Percentiles rank a stretch among this genome's conserved stretches.
Conservation (phyloP, 306 rosid genomes). For the Datisca glomerata region DNA sequence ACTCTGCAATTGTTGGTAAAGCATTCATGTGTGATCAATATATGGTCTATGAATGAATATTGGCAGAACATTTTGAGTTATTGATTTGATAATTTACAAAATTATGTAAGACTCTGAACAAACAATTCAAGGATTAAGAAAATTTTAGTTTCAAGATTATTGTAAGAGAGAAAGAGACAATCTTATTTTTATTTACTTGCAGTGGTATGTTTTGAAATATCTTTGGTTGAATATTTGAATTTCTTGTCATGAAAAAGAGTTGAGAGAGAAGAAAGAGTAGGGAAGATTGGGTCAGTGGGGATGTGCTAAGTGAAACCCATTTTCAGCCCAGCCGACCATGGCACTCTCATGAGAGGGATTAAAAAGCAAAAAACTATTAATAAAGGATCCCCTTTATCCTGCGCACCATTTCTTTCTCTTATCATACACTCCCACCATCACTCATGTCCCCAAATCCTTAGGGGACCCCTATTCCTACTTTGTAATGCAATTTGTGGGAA, state of each 20-base stretch:
- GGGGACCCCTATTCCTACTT: conserved; percentile 44
- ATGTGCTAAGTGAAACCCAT: conserved; percentile 37
- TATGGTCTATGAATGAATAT: too few species aligned
- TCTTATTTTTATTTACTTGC: conserved; percentile 2
- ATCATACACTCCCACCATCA: conserved; percentile 28
- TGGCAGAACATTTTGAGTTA: too few species aligned
- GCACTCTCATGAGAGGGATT: conserved; percentile 83
- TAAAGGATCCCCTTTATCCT: conserved; percentile 20
- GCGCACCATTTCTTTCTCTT: conserved; percentile 19
- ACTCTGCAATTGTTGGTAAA: too few species aligned
- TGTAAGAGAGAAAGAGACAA: conserved; percentile 12
- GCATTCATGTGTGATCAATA: too few species aligned
- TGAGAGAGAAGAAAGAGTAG: conserved; percentile 32
- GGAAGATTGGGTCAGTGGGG: conserved; percentile 27
- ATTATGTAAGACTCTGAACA: too few species aligned
- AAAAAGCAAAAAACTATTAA: conserved; percentile 18
- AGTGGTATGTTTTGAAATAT: too few species aligned
- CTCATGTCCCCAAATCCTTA: conserved; percentile 30
- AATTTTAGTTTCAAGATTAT: not conserved
- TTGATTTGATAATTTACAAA: too few species aligned
- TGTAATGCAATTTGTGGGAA: conserved; percentile 24
- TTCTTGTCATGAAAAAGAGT: conserved; percentile 48
- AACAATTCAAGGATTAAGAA: not conserved
- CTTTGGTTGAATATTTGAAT: too few species aligned
- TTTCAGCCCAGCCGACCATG: conserved; percentile 82